Evolutionary conservation across 805 yeast genomes (phyloP), one percentile per base, ranked within the genome.

Genomic region (Barnettozyma salicaria): DNA sequence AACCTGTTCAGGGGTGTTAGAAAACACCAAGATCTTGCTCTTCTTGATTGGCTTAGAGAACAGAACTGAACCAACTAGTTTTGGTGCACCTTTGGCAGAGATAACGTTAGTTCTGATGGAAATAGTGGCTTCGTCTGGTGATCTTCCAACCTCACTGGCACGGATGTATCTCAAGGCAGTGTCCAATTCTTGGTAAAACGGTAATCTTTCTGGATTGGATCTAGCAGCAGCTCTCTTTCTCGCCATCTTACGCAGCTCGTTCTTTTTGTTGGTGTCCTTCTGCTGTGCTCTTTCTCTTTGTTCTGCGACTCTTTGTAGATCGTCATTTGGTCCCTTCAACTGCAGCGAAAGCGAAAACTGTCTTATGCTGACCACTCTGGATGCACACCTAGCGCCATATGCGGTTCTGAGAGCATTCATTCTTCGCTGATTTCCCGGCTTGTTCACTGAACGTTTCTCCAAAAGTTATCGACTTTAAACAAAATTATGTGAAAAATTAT

Each of bases 131-230:
- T 78, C 77, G n/a, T 71, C 63, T 5, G 70, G 64, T 3, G 90
- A 76, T 53, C 83, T 76, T 5, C 98, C 97, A 5, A 88, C 94
- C 59, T 88, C 96, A 5, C 88, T 76, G 1, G 97, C 96, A 45
- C 96, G 70, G 39, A 90, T 56, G 53, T 78, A 88, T 50, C 83
- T 71, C 58, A 87, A 59, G 2, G 97, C 96, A 21, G 64, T 60
- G 6, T 83, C 74, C 7, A 87, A 68, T 34, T 75, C 78, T 82
- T 84, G 76, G 54, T 76, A 80, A 37, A 82, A 64, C 2, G 89
- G 89, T 45, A 60, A 56, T 47, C 62, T 41, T 68, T 70, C 43
- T 58, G 79, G 63, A 14, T 67, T 62, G 13, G 48, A 45, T 41
- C 62, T 63, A n/a, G 72, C 72, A 29, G 54, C 52, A 2, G 57